These are phyloP conservation scores for Arthrinium phaeospermum DNA, from an alignment of 2,329 filamentous ascomycete species.

Conservation along the genomic window DNA sequence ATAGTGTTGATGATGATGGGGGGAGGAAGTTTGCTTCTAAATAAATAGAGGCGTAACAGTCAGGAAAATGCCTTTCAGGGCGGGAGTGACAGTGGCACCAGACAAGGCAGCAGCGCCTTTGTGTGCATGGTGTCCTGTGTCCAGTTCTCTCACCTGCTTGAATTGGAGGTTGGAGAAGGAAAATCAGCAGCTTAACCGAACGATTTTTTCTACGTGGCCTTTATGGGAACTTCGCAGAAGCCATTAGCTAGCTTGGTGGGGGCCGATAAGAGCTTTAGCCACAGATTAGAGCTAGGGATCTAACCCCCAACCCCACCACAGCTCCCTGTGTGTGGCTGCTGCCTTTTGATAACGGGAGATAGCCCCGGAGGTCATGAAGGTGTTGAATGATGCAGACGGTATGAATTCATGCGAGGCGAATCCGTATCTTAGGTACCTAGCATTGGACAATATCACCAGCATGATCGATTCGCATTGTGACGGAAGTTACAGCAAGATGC, in stretches of 20 bases:
- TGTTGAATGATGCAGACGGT: not conserved
- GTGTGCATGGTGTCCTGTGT: constrained; percentile 34
- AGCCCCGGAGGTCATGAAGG: too few relatives aligned
- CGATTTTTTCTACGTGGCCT: constrained; percentile 11
- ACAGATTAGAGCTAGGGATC: not conserved
- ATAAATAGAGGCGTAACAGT: constrained; percentile 28
- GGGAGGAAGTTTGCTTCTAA: constrained; percentile 13
- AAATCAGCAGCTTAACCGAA: not conserved
- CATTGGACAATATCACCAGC: not conserved
- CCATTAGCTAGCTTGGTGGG: not conserved
- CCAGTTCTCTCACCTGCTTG: constrained; percentile 1
- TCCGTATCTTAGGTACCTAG: too few relatives aligned
- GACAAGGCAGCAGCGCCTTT: constrained; percentile 32
- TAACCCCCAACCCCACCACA: not conserved
- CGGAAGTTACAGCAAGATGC: not conserved
- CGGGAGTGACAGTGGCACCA: constrained; percentile 31
- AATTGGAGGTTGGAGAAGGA: constrained; percentile 13
- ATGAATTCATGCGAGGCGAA: too few relatives aligned
- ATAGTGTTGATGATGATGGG: not conserved
- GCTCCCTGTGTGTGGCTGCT: not conserved
- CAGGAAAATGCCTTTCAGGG: constrained; percentile 29
- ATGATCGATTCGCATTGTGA: not conserved
- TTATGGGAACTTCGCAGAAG: constrained; percentile 13
- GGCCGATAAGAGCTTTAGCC: constrained; percentile 11
- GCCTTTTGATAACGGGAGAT: not conserved